phyloP scores from a whole-genome alignment of 2,329 filamentous ascomycete genomes.

The Atkinsonella hypoxylon region DNA sequence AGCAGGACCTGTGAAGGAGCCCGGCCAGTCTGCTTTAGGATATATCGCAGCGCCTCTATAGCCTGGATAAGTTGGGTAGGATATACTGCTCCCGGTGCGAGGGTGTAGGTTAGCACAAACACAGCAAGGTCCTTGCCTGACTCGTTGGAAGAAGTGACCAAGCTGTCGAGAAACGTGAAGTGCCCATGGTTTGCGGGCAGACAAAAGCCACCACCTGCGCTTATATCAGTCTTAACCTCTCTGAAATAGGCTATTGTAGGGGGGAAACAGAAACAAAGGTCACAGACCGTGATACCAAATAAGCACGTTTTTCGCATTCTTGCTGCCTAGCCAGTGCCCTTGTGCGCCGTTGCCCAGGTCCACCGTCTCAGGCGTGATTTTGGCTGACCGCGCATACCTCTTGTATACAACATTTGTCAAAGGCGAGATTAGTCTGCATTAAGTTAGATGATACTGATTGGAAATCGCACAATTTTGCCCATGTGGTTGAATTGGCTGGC shows the following conservation, averaged over 20 bases:
- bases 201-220: slow-evolving; percentile 12
- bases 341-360: slow-evolving; percentile 9
- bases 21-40: slow-evolving; percentile 7
- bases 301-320: slow-evolving; percentile 11
- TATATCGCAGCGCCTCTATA: slow-evolving; percentile 11
- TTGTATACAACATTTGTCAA: slow-evolving; percentile 10
- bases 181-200: slow-evolving; percentile 12
- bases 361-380: slow-evolving; percentile 9
- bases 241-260: too few species aligned
- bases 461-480: background rate
- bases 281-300: slow-evolving; percentile 14
- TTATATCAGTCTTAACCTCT: background rate
- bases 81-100: slow-evolving; percentile 11
- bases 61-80: slow-evolving; percentile 13
- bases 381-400: slow-evolving; percentile 8
- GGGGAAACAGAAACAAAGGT: background rate
- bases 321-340: slow-evolving; percentile 13
- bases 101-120: slow-evolving; percentile 11
- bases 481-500: too few species aligned
- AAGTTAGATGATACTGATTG: background rate
- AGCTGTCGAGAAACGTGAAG: slow-evolving; percentile 10
- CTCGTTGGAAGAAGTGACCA: slow-evolving; percentile 8
- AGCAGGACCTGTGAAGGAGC: slow-evolving; percentile 9
- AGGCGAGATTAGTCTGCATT: slow-evolving; percentile 9
- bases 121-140: slow-evolving; percentile 10